A percentile compares a stretch with the other conserved stretches of the same genome.
Conservation (phyloP, 805 yeast species). For the Candida awuae region DNA sequence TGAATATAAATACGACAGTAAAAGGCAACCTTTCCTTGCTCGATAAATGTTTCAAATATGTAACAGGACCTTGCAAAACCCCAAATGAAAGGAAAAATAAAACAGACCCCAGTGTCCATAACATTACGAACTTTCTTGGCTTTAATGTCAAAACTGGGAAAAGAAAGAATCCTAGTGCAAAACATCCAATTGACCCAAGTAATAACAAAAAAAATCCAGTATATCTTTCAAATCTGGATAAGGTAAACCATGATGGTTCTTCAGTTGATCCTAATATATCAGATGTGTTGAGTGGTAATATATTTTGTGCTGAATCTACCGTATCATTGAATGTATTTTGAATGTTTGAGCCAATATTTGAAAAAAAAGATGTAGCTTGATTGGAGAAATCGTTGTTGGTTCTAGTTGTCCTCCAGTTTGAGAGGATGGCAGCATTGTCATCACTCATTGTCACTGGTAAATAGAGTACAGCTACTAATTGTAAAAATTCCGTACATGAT, state of each 20-base stretch:
- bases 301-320: conserved; percentile 49
- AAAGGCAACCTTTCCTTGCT: conserved; percentile 74
- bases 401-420: conserved; percentile 23
- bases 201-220: conserved; percentile 72
- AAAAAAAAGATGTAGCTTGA: conserved; percentile 9
- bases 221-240: conserved; percentile 73
- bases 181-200: conserved; percentile 71
- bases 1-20: conserved; percentile 70
- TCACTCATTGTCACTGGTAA: conserved; percentile 5
- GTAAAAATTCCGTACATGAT: no score
- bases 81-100: conserved; percentile 87
- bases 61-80: conserved; percentile 84
- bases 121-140: conserved; percentile 83
- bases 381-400: conserved; percentile 9
- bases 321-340: conserved; percentile 18
- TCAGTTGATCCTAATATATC: conserved; percentile 36
- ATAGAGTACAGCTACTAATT: no score
- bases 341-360: conserved; percentile 13
- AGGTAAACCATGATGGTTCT: conserved; percentile 72
- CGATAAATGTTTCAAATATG: conserved; percentile 63
- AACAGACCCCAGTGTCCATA: conserved; percentile 89
- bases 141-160: conserved; percentile 84
- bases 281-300: conserved; percentile 56
- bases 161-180: conserved; percentile 69
- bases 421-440: conserved; percentile 21